Percentiles rank a stretch among this genome's conserved stretches.
phyloP scores from a whole-genome alignment of 805 yeast genomes.

The Hanseniaspora nectarophila region DNA sequence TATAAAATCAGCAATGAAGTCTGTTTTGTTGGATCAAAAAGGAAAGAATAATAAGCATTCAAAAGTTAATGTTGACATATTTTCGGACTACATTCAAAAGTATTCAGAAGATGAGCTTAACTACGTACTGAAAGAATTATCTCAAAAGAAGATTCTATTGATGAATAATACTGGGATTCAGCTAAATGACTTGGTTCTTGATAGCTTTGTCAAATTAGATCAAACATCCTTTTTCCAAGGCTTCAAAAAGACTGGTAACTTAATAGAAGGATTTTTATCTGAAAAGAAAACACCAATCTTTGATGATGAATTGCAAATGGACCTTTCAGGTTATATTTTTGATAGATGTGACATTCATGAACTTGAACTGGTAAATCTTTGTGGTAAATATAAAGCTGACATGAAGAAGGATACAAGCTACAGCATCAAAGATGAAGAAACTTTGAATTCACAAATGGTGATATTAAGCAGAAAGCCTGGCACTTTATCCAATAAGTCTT shows the following conservation, averaged over 20 bases:
- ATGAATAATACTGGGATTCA: not conserved
- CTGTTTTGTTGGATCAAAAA: conserved; percentile 2
- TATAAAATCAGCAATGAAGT: conserved; percentile 9
- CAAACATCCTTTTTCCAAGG: conserved; percentile 1
- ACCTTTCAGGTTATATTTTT: not conserved
- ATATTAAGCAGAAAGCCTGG: conserved; percentile 25
- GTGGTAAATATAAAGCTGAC: conserved; percentile 1
- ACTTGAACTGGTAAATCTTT: not conserved
- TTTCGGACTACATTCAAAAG: not conserved
- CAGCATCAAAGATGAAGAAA: conserved; percentile 1
- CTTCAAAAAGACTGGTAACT: not conserved
- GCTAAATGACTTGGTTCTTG: conserved; percentile 6
- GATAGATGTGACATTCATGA: not conserved
- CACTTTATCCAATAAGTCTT: conserved; percentile 46
- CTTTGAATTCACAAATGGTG: conserved; percentile 22
- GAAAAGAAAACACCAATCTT: not conserved
- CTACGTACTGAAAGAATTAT: conserved; percentile 2
- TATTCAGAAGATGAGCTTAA: conserved; percentile 1
- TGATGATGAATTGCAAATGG: not conserved
- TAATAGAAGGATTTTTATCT: not conserved
- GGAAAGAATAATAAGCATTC: not conserved
- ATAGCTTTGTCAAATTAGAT: not conserved
- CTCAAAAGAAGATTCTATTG: conserved; percentile 1
- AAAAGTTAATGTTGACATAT: not conserved
- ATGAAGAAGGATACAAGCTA: conserved; percentile 4